Evolutionary conservation across 345 rosid species (phyloP), one percentile per base, ranked within the genome.

Genomic region (Ailanthus altissimus): DNA sequence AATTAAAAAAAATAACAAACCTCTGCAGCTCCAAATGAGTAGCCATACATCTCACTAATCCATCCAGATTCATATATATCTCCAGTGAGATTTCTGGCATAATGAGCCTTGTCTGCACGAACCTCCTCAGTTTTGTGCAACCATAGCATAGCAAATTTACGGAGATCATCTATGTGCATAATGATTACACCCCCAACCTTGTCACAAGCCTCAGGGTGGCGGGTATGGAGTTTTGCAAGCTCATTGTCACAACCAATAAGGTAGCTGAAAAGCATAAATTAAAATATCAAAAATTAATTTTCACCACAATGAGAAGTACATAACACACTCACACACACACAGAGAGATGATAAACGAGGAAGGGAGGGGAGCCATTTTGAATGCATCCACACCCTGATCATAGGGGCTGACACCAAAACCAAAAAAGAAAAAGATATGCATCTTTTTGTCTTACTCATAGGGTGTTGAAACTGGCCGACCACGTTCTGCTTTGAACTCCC

Each of bases 11-110:
- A 25, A 43, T 28, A 32, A 63, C 88, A 49, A 13, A 93, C 98
- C 99, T 96, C 98, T 60, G 99, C 99, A 57, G 99, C 99, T n/a
- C 94, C 99, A 60, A 96, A 96, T 36, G 99, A 92, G 83, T 96
- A 96, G 71, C 99, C 99, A 74, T 96, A 96, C 99, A 96, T 96
- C 82, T 96, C 99, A 75, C 98, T 93, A 75, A 96, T 96, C 99
- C 99, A 96, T 63, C 99, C 99, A 57, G 98, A 91, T 72, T 84
- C 84, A 78, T 86, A 96, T 83, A 93, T 82, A 78, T 96, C 99
- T 70, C 99, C 99, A 1, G 99, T 91, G 83, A 96, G 81, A 79
- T 96, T 92, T 81, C 86, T 89, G 14, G 90, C 89, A 73, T 93
- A 96, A 86, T 96, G 99, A 78, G 88, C 97, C 88, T 83, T 96